A percentile compares a stretch with the other conserved stretches of the same genome.
phyloP scores from a whole-genome alignment of 2,329 filamentous ascomycete species.

The Fusarium sp. region DNA sequence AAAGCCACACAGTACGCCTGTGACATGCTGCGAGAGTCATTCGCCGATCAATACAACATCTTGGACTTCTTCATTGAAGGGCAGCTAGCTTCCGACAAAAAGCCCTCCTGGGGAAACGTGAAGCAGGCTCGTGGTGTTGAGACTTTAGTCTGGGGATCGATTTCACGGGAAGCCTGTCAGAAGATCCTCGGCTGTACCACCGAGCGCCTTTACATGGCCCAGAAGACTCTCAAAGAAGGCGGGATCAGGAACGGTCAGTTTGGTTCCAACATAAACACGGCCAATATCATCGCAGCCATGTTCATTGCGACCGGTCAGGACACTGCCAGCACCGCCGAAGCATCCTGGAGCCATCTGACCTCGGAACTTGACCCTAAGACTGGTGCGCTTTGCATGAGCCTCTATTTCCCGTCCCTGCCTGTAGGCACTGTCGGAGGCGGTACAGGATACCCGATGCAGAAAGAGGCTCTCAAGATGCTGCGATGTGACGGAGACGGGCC shows the following conservation, averaged over 20 bases:
- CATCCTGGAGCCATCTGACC: neutral
- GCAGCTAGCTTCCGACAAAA: no score
- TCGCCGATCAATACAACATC: no score
- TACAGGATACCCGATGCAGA: neutral
- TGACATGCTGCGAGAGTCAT: no score
- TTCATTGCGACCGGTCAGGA: neutral
- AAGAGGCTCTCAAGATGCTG: neutral
- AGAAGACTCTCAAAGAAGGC: neutral
- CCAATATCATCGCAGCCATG: neutral
- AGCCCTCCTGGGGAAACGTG: no score
- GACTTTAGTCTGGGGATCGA: no score
- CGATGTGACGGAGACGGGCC: no score
- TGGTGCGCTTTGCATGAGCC: neutral
- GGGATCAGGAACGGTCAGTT: neutral
- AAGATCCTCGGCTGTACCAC: neutral
- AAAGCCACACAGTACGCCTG: no score
- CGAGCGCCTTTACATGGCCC: neutral
- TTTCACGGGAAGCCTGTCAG: no score
- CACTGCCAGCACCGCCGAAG: neutral
- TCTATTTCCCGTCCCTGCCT: neutral
- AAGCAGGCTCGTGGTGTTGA: no score
- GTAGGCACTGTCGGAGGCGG: neutral
- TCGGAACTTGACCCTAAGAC: neutral
- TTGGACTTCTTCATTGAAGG: no score
- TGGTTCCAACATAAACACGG: neutral